These are phyloP conservation scores for Fusarium caatingaense DNA, from an alignment of 2,329 filamentous ascomycete species.

Conservation along the genomic window DNA sequence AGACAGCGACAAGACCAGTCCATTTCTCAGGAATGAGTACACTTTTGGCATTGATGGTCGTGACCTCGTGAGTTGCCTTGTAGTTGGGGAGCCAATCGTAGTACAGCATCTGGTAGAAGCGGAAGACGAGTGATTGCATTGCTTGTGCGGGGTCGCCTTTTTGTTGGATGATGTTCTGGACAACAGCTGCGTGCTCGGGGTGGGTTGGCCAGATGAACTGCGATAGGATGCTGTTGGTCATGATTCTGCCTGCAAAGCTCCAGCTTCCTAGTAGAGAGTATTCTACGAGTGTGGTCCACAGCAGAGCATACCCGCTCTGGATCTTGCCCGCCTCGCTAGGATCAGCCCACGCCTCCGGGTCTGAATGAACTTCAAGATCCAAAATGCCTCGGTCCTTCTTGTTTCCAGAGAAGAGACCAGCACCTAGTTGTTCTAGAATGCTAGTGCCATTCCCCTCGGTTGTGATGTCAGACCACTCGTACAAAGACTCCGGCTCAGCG, in stretches of 20 bases:
- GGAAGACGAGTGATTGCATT: background rate
- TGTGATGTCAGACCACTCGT: background rate
- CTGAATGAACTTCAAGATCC: background rate
- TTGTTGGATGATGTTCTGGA: conserved; percentile 4
- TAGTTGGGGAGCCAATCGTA: conserved; percentile 2
- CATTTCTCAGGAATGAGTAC: background rate
- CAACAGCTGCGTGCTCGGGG: background rate
- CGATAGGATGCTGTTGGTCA: background rate
- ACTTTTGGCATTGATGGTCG: background rate
- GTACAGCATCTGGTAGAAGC: conserved; percentile 11
- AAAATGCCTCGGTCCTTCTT: conserved; percentile 4
- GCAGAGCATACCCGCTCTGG: background rate
- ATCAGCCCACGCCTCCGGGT: background rate
- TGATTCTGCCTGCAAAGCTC: background rate
- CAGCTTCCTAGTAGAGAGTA: background rate
- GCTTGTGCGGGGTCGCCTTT: background rate
- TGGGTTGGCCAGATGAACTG: conserved; percentile 4
- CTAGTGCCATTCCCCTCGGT: background rate
- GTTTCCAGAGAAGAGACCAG: background rate
- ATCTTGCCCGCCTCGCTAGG: background rate
- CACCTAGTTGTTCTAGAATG: conserved; percentile 4
- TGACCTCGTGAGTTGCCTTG: background rate
- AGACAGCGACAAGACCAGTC: background rate
- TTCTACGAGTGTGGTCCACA: background rate
- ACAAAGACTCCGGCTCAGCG: conserved; percentile 3